Base-by-base conservation (phyloP, 129 eudicot species). In the Apium graveolens region DNA sequence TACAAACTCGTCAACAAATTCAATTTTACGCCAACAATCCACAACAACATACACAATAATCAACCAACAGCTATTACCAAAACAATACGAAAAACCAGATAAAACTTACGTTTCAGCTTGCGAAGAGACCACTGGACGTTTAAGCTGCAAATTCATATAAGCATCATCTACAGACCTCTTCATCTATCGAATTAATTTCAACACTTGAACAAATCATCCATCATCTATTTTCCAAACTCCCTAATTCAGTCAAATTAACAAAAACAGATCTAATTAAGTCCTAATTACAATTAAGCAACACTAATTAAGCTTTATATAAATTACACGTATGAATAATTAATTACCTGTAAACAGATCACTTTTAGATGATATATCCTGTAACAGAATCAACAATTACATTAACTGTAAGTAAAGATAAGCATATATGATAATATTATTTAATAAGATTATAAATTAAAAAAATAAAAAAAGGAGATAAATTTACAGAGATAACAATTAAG, bases 141-240 rank as follows among this genome's bases (percentile, higher is more conserved):
- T 89, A 70, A 85, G 81, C 82, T 89, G 93, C 80, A 92, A 79
- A 79, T 86, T 82, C 74, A 42, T 27, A 42, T 68, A 88, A 43
- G 41, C 80, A 76, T 81, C 91, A 62, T 88, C 97, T 86, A 91
- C 80, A 76, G 90, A 85, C 97, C 97, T 91, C 97, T 89, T 88
- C 96, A 89, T 91, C 84, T 44, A 81, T 85, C 68, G 66, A 51
- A 66, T 35, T 29, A 74, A 80, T 45, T 31, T 80, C 35, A 57
- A 75, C 70, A 49, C 35, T 17, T 35, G 77, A 76, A 68, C 41
- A 80, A 87, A 79, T 70, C 75, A 80, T 78, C 78, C 75, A 29
- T 65, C 35, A 65, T 11, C 38, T 65, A 65, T 27, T 4, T 62
- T 31, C 0, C 11, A 29, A 32, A 57, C 78, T 42, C 72, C 21